Base-by-base conservation (phyloP, 1,284 basidiomycete species). In the Caloboletus firmus region DNA sequence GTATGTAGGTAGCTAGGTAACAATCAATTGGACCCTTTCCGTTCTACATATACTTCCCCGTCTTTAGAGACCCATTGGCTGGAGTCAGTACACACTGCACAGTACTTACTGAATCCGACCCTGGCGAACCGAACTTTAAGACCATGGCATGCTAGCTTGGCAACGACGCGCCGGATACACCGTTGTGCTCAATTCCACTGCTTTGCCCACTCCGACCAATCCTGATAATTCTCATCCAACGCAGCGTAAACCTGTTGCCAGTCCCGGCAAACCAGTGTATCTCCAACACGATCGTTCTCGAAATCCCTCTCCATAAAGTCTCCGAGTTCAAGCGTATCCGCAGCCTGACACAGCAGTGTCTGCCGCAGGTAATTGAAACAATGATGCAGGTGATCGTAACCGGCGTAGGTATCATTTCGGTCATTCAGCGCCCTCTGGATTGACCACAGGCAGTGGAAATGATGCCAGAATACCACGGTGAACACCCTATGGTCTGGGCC, bases 361-460 rank as follows among this genome's bases (percentile, higher is more conserved):
- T 69, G 67, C 1, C 71, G 62, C 10, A 74, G 50, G 53, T 74
- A 74, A 28, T 66, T 65, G 24, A 73, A 58, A 50, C 69, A 73
- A 39, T 34, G 32, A 3, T 17, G 32, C 1, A 34, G 32, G 20
- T 59, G 58, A 6, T n/a, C 53, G 32, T 59, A 58, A 7, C n/a
- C 46, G 1, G 43, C 58, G 15, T 49, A 61, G 2, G 26, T 40
- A 17, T 59, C 58, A 1, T 61, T 44, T 15, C 10, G 59, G 22
- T 61, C 45, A 11, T 59, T 54, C 7, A 54, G 11, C 7, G 55
- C 53, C 42, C 32, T 48, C 17, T 60, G 54, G 18, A 58, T 56
- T 4, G 52, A 58, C 57, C 57, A 59, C 17, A 60, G 34, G 34
- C 56, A 58, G 24, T 58, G 46, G n/a, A 59, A 35, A 11, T 49